Percentiles rank a stretch among this genome's conserved stretches.
Evolutionary conservation across 345 rosid species (phyloP).

Genomic region (Salix suchowensis): DNA sequence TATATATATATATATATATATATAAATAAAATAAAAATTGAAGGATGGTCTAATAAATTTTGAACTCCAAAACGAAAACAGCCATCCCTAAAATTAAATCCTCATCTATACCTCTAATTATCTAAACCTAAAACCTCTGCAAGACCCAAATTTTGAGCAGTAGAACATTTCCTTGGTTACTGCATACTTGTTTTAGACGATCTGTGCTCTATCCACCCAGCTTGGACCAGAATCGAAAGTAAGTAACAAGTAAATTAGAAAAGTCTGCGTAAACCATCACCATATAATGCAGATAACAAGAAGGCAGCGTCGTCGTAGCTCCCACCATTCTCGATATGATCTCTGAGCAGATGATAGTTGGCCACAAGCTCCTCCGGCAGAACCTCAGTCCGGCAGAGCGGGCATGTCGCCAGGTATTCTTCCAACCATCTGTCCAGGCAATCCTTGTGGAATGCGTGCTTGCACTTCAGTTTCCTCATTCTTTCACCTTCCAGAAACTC

Average conservation of each 20-base stretch:
- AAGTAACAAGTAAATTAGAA: background rate
- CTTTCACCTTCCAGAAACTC: slow-evolving; percentile 40
- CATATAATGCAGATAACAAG: slow-evolving; percentile 33
- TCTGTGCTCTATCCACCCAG: too few relatives aligned
- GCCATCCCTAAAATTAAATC: too few relatives aligned
- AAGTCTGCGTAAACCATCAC: slow-evolving; percentile 23
- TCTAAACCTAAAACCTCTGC: too few relatives aligned
- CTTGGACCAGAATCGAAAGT: too few relatives aligned
- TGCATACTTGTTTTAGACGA: too few relatives aligned
- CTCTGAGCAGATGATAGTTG: slow-evolving; percentile 14
- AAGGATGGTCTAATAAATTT: too few relatives aligned
- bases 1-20: too few relatives aligned
- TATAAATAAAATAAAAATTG: too few relatives aligned
- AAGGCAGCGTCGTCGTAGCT: slow-evolving; percentile 40
- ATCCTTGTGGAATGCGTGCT: slow-evolving; percentile 45
- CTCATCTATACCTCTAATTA: too few relatives aligned
- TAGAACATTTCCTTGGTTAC: too few relatives aligned
- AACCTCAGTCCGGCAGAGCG: slow-evolving; percentile 45
- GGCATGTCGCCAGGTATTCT: slow-evolving; percentile 39
- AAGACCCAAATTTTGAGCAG: too few relatives aligned
- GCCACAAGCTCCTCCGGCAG: slow-evolving; percentile 42
- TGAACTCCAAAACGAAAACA: too few relatives aligned
- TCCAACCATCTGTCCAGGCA: slow-evolving; percentile 50
- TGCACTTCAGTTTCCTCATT: slow-evolving; percentile 35
- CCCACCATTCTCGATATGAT: slow-evolving; percentile 18